These are phyloP conservation scores for Saccharomyces jurei DNA, from an alignment of 805 yeast genomes.

Conservation along the genomic window DNA sequence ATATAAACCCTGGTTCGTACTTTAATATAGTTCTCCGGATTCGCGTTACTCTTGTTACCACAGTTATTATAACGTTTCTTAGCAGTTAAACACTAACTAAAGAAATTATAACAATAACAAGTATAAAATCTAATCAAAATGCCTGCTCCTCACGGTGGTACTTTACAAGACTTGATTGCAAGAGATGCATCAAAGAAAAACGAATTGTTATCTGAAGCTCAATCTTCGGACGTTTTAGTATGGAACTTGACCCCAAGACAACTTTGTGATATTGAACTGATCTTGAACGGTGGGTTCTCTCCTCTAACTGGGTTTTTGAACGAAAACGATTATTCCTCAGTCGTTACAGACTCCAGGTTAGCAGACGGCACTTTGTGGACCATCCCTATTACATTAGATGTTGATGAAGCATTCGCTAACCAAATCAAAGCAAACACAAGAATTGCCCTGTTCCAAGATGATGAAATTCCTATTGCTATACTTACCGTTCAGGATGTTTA, in stretches of 20 bases:
- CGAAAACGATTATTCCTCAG: slow-evolving; percentile 56
- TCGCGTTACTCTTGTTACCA: not conserved
- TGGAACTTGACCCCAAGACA: slow-evolving; percentile 69
- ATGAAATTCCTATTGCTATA: slow-evolving; percentile 71
- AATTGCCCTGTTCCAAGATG: slow-evolving; percentile 71
- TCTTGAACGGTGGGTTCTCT: slow-evolving; percentile 89
- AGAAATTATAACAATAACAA: not conserved
- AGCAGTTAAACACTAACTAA: not conserved
- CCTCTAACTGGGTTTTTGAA: slow-evolving; percentile 63
- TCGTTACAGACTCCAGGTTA: slow-evolving; percentile 61
- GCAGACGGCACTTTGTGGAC: slow-evolving; percentile 78
- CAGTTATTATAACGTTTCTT: not conserved
- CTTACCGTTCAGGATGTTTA: slow-evolving; percentile 72
- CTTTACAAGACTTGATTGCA: slow-evolving; percentile 71
- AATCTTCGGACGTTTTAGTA: slow-evolving; percentile 35
- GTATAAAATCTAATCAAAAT: slow-evolving; percentile 24
- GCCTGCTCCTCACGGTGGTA: slow-evolving; percentile 91
- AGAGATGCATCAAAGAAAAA: slow-evolving; percentile 63
- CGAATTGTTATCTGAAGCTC: slow-evolving; percentile 52
- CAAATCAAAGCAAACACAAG: slow-evolving; percentile 47
- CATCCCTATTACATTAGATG: slow-evolving; percentile 87
- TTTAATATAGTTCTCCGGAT: not conserved
- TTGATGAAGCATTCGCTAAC: slow-evolving; percentile 42
- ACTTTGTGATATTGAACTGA: slow-evolving; percentile 85
- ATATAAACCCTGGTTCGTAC: not conserved